Evolutionary conservation across 2,329 filamentous ascomycete species (phyloP), one percentile per base, ranked within the genome.

Genomic region (Fusarium luffae): DNA sequence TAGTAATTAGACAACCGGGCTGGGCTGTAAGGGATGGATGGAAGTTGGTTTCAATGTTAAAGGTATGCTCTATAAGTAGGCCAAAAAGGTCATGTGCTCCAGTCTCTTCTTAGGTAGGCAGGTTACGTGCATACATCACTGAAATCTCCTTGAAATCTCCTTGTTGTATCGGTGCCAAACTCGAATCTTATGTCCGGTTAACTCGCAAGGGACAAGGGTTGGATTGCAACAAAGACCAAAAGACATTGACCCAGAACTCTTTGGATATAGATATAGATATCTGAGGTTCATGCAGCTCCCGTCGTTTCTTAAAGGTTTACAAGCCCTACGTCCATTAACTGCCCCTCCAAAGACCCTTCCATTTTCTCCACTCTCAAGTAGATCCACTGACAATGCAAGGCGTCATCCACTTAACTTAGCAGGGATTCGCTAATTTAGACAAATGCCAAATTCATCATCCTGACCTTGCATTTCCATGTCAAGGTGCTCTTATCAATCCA

Each of bases 371-470:
- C 61, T 51, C 54, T 32, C 48, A 25, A 8, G 32, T 16, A 37
- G 60, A 55, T 50, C 71, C 69, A 63, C 61, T 25, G 50, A 54
- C 25, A 62, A 61, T 61, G 54, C 66, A 57, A 54, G 28, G 64
- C 58, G 63, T 72, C 70, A 70, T 74, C 57, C 70, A 63, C 66
- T 57, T 60, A 42, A 51, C 21, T 56, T 49, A 28, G 30, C 64
- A 64, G 50, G 61, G 65, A 60, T 43, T 57, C 57, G 65, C 55
- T 67, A 70, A 69, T 54, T 55, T 49, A 54, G 66, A 60, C 63
- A 51, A 70, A 57, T 61, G 65, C 62, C 58, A 68, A 73, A 74
- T 63, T 63, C 65, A 60, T 68, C 65, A 65, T 54, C 47, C 61
- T 51, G 59, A 47, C 51, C 44, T 59, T 50, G 46, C 32, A 42